Conservation (phyloP, 345 rosid genomes). For the Moricandia arvensis region DNA sequence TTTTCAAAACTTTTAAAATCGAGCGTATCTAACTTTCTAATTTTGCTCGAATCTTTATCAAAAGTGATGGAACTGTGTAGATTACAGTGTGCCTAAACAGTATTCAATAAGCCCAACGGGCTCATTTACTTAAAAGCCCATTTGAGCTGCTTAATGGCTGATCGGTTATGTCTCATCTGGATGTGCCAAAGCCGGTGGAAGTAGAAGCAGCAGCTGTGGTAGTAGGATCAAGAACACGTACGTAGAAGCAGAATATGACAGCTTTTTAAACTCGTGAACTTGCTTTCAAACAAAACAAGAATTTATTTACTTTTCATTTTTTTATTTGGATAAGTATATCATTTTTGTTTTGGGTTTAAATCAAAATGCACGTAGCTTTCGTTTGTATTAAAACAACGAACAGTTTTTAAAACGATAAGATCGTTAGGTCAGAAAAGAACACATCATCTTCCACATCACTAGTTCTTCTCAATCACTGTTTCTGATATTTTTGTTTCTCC, state of each 20-base stretch:
- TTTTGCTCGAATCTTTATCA: no score
- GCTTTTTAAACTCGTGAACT: slow-evolving; percentile 44
- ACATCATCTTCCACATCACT: slow-evolving; percentile 6
- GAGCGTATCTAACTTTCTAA: not conserved
- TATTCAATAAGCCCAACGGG: no score
- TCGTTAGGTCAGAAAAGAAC: slow-evolving; percentile 23
- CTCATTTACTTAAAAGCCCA: no score
- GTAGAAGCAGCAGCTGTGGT: not conserved
- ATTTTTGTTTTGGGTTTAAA: not conserved
- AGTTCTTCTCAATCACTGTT: slow-evolving; percentile 19
- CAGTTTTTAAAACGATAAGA: slow-evolving; percentile 14
- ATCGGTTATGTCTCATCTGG: no score
- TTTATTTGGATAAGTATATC: not conserved
- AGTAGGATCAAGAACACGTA: slow-evolving; percentile 38
- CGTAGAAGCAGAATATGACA: slow-evolving; percentile 46
- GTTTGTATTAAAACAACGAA: not conserved
- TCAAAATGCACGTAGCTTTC: not conserved
- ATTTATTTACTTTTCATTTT: slow-evolving; percentile 19
- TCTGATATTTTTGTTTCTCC: slow-evolving; percentile 24
- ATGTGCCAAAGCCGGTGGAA: no score
- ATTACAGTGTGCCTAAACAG: no score
- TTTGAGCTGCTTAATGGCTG: no score
- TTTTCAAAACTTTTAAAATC: not conserved
- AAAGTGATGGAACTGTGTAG: no score
- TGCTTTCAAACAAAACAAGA: slow-evolving; percentile 37